Evolutionary conservation across 2,329 filamentous ascomycete species (phyloP).

Genomic region (Trichoderma koningii): DNA sequence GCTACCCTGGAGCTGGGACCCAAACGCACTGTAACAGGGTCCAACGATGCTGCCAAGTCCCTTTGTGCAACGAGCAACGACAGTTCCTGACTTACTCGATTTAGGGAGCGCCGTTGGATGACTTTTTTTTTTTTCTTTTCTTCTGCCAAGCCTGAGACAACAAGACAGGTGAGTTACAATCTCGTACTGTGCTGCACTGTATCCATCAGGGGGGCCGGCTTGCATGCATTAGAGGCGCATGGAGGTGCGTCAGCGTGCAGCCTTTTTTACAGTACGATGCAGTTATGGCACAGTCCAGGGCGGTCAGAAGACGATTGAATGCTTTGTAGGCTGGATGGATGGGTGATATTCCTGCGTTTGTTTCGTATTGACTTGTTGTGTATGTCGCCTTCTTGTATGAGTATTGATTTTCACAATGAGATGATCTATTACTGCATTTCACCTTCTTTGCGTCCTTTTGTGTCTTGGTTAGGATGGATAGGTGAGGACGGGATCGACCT

Average conservation of each 20-base stretch:
- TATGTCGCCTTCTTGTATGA: not conserved
- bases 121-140: not conserved
- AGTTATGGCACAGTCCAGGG: not conserved
- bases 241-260: conserved; percentile 24
- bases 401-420: too few relatives aligned
- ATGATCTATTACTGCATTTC: too few relatives aligned
- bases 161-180: not conserved
- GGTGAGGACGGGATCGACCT: too few relatives aligned
- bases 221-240: conserved; percentile 24
- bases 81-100: conserved; percentile 16
- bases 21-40: not conserved
- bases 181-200: not conserved
- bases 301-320: not conserved
- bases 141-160: not conserved
- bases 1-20: conserved; percentile 10
- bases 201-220: conserved; percentile 9
- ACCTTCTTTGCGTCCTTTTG: not conserved
- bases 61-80: not conserved
- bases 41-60: not conserved
- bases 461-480: not conserved
- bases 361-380: not conserved
- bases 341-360: not conserved
- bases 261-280: not conserved
- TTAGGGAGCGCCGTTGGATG: not conserved
- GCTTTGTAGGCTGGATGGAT: too few relatives aligned